phyloP scores from a whole-genome alignment of 148 eudicot species.

The Beta vulgaris region DNA sequence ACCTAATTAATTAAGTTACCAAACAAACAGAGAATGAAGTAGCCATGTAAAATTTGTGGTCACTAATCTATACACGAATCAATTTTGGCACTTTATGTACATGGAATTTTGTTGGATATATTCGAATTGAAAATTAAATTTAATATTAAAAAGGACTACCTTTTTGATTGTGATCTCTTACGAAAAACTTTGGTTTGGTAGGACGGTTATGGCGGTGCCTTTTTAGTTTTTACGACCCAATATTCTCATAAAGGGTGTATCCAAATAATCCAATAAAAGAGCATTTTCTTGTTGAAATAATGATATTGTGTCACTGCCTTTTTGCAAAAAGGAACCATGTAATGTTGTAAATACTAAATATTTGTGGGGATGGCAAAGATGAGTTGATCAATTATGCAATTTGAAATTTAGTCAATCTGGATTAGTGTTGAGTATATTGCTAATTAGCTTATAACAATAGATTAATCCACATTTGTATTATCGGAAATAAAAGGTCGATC shows the following conservation, averaged over 20 bases:
- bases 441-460: no score
- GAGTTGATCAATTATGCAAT: no score
- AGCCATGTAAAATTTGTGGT: neutral
- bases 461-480: no score
- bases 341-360: no score
- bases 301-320: neutral
- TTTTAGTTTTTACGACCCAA: constrained; percentile 13
- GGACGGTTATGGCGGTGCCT: constrained; percentile 27
- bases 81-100: neutral
- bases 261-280: no score
- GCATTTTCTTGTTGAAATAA: neutral
- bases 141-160: neutral
- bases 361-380: no score
- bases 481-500: no score
- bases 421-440: no score
- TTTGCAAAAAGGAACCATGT: no score
- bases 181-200: neutral
- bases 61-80: no score
- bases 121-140: neutral
- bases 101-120: neutral
- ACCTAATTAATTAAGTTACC: neutral
- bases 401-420: no score
- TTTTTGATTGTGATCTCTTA: no score
- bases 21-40: constrained; percentile 1
- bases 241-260: neutral